Conservation (phyloP, 2,329 filamentous ascomycete species). For the Trichoderma atroviride region DNA sequence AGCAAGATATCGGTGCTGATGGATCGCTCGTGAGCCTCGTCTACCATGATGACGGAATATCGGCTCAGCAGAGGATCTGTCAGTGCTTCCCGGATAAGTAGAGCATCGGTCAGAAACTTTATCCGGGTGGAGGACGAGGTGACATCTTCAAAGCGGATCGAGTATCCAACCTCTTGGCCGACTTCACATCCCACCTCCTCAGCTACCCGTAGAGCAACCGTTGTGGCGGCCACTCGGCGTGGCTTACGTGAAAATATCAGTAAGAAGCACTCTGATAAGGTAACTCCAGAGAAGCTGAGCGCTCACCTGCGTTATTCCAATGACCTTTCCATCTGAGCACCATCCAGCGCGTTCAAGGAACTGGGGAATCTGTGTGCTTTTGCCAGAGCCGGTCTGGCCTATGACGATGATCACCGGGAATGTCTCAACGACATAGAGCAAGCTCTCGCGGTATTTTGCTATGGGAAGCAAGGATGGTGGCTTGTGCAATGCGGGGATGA, state of each 20-base stretch:
- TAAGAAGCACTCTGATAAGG: neutral
- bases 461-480: conserved; percentile 84
- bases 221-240: conserved; percentile 85
- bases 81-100: conserved; percentile 87
- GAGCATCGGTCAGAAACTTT: conserved; percentile 93
- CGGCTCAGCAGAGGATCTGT: conserved; percentile 88
- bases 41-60: conserved; percentile 96
- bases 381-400: conserved; percentile 92
- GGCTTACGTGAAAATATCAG: conserved; percentile 59
- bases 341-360: conserved; percentile 87
- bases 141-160: conserved; percentile 88
- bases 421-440: conserved; percentile 86
- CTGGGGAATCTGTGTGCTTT: conserved; percentile 94
- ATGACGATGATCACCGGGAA: conserved; percentile 85
- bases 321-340: conserved; percentile 79
- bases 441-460: conserved; percentile 73
- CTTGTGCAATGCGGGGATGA: conserved; percentile 84
- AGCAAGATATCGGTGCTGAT: conserved; percentile 90
- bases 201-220: conserved; percentile 83
- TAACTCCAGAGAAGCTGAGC: neutral
- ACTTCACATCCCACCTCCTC: conserved; percentile 85
- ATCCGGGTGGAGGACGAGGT: conserved; percentile 84
- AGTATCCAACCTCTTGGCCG: conserved; percentile 91
- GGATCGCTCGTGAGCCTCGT: conserved; percentile 93
- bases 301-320: conserved; percentile 86